A percentile compares a stretch with the other conserved stretches of the same genome.
These are phyloP conservation scores for Fallopia convolvulus DNA, from an alignment of 148 eudicot species.

Conservation along the genomic window DNA sequence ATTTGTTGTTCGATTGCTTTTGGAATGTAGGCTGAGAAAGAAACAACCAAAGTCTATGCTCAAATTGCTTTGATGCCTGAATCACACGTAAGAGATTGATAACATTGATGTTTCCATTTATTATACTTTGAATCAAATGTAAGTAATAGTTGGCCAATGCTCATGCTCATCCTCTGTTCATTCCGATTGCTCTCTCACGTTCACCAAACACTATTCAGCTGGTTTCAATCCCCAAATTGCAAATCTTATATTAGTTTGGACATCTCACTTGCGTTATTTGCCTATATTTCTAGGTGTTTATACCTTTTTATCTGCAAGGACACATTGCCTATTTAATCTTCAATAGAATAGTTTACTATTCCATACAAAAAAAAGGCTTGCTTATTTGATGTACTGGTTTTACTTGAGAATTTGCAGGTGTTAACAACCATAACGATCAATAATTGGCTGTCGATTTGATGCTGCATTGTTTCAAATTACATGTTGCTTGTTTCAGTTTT, in stretches of 20 bases:
- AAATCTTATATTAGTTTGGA: not conserved
- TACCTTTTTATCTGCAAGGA: too few species aligned
- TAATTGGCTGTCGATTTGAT: too few species aligned
- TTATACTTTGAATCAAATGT: too few species aligned
- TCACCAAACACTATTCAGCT: not conserved
- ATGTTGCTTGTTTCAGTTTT: too few species aligned
- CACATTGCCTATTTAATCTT: too few species aligned
- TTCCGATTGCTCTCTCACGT: not conserved
- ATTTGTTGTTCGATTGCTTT: constrained; percentile 10
- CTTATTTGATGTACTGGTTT: too few species aligned
- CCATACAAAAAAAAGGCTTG: too few species aligned
- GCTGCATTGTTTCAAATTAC: too few species aligned
- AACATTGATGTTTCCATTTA: constrained; percentile 16
- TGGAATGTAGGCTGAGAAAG: constrained; percentile 79
- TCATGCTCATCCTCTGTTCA: not conserved
- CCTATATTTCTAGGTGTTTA: too few species aligned
- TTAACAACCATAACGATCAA: too few species aligned
- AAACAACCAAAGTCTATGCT: constrained; percentile 91
- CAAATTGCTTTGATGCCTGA: constrained; percentile 83
- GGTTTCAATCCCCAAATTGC: not conserved
- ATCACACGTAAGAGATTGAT: constrained; percentile 44
- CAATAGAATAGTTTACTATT: too few species aligned
- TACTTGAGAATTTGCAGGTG: too few species aligned
- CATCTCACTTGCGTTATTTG: not conserved
- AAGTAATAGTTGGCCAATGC: not conserved